Conservation (phyloP, 2,329 filamentous ascomycete genomes). For the Fusarium succisae region DNA sequence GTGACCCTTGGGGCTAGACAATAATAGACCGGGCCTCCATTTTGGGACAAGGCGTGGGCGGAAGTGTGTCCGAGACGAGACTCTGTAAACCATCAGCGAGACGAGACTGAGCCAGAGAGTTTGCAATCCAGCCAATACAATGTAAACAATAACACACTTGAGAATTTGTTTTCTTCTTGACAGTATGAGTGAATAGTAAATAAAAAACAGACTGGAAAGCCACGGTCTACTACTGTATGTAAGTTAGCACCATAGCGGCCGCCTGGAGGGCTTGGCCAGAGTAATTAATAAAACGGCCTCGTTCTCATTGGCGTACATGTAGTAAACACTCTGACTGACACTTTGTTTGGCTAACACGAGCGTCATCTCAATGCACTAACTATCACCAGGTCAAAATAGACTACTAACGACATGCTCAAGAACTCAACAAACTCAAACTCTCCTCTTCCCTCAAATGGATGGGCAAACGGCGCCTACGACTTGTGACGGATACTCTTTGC, state of each 20-base stretch:
- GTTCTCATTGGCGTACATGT: not conserved
- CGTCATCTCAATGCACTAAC: conserved; percentile 15
- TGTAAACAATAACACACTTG: conserved; percentile 20
- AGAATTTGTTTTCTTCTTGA: not conserved
- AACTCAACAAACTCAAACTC: conserved; percentile 31
- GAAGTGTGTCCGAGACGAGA: conserved; percentile 34
- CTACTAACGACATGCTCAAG: not conserved
- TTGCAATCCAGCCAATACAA: conserved; percentile 15
- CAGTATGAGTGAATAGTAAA: not conserved
- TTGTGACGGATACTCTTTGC: conserved; percentile 12
- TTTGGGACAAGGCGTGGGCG: conserved; percentile 23
- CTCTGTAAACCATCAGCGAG: not conserved
- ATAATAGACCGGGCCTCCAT: conserved; percentile 29
- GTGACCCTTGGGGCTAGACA: conserved; percentile 35
- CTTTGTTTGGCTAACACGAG: conserved; percentile 17
- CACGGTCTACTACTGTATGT: not conserved
- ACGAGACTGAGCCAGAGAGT: not conserved
- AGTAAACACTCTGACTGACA: not conserved
- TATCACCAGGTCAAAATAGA: not conserved
- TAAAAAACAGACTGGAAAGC: not conserved
- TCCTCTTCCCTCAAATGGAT: conserved; percentile 17
- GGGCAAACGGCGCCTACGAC: conserved; percentile 32
- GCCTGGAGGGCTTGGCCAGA: not conserved
- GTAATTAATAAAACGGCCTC: not conserved
- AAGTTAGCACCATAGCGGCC: not conserved